Percentiles rank a stretch among this genome's conserved stretches.
phyloP scores from a whole-genome alignment of 768 basidiomycete species.

The Dacryopinax primogenitus region DNA sequence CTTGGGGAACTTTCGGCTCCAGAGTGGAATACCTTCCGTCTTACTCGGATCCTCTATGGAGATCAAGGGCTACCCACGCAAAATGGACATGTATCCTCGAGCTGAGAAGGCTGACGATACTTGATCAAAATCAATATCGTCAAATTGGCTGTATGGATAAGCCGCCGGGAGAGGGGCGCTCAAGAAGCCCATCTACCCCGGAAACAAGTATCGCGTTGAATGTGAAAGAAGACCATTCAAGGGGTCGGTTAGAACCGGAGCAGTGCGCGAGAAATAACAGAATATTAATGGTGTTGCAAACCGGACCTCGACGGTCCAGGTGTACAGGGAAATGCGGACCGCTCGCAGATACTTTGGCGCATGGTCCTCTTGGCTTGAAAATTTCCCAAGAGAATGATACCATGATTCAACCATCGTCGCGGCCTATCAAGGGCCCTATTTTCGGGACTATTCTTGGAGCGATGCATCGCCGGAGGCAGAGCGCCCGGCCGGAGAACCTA shows the following conservation, averaged over 20 bases:
- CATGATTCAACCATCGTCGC: not conserved
- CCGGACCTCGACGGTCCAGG: not conserved
- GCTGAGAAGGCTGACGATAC: no score
- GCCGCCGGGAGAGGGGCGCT: not conserved
- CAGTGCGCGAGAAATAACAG: not conserved
- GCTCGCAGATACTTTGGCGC: not conserved
- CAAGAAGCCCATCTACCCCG: not conserved
- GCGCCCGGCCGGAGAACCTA: not conserved
- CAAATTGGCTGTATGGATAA: not conserved
- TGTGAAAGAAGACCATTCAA: not conserved
- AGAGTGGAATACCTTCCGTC: no score
- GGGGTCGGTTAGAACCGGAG: not conserved
- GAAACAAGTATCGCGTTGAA: not conserved
- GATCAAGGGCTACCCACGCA: no score
- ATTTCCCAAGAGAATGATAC: not conserved
- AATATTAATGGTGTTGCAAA: not conserved
- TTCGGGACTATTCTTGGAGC: not conserved
- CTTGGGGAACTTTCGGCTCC: no score
- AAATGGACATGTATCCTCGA: no score
- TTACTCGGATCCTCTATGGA: no score
- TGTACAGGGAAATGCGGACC: not conserved
- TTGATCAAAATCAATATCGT: no score
- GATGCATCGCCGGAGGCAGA: not conserved
- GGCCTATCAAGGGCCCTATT: not conserved
- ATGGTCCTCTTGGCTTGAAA: not conserved